These are phyloP conservation scores for Claviceps maximensis DNA, from an alignment of 2,329 filamentous ascomycete species.

Conservation along the genomic window DNA sequence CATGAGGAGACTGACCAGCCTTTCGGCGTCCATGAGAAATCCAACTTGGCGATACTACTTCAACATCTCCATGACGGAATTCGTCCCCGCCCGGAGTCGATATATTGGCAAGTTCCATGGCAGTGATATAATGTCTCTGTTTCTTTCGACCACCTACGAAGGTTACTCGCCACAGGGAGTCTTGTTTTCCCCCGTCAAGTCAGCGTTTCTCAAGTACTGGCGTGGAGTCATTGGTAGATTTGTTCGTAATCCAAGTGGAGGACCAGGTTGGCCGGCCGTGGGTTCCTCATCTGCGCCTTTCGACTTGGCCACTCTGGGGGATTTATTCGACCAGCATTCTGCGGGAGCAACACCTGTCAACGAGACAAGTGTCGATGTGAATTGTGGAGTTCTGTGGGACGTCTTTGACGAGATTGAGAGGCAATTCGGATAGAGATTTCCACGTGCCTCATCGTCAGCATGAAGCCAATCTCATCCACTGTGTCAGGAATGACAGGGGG, in stretches of 20 bases:
- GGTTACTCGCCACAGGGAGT: not conserved
- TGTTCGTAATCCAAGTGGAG: slow-evolving; percentile 11
- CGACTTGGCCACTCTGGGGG: slow-evolving; percentile 13
- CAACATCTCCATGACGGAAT: slow-evolving; percentile 13
- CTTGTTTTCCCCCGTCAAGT: slow-evolving; percentile 10
- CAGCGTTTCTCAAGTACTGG: slow-evolving; percentile 12
- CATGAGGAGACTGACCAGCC: slow-evolving; percentile 12
- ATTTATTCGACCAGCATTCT: slow-evolving; percentile 2
- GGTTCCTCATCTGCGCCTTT: slow-evolving; percentile 10
- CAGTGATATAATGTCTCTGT: slow-evolving; percentile 14
- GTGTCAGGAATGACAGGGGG: too few relatives aligned
- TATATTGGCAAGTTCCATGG: slow-evolving; percentile 17
- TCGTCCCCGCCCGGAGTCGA: slow-evolving; percentile 9
- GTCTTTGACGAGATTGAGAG: not conserved
- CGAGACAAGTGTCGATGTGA: slow-evolving; percentile 8
- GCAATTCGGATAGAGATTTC: not conserved
- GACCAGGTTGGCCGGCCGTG: slow-evolving; percentile 15
- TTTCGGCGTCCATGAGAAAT: slow-evolving; percentile 8
- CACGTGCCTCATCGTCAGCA: too few relatives aligned
- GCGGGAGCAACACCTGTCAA: slow-evolving; percentile 10
- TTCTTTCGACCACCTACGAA: slow-evolving; percentile 10
- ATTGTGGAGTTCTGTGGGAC: slow-evolving; percentile 10
- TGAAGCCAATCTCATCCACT: too few relatives aligned
- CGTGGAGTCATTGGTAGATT: slow-evolving; percentile 14
- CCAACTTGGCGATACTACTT: slow-evolving; percentile 16